These are phyloP conservation scores for Solanum chacoense DNA, from an alignment of 305 asterid genomes.

Conservation along the genomic window DNA sequence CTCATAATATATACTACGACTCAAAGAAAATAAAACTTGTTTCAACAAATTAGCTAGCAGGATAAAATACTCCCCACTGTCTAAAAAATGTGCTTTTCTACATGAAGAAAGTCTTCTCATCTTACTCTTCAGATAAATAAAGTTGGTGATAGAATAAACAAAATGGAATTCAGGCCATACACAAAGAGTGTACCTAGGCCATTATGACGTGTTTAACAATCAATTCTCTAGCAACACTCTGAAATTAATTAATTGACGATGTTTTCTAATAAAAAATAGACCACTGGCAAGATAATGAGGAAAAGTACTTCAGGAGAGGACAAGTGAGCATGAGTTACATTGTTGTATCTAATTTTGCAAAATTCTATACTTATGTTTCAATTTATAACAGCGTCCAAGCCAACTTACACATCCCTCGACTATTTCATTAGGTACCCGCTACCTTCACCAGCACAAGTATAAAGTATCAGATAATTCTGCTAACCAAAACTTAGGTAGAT, in stretches of 20 bases:
- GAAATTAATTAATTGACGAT: background rate
- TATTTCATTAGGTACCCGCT: background rate
- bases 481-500: background rate
- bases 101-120: background rate
- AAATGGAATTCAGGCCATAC: background rate
- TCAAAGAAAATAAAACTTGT: background rate
- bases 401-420: background rate
- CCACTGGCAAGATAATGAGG: background rate
- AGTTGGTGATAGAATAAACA: background rate
- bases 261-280: background rate
- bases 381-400: background rate
- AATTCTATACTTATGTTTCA: background rate
- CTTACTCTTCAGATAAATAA: background rate
- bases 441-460: background rate
- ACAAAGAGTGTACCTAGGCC: background rate
- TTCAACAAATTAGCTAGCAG: background rate
- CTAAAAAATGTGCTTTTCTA: background rate
- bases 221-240: background rate
- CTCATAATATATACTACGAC: background rate
- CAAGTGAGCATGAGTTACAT: background rate
- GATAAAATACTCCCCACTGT: background rate
- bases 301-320: background rate
- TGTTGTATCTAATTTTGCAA: background rate
- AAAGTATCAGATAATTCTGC: background rate
- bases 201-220: background rate